These are phyloP conservation scores for Melocanna baccifera DNA, from an alignment of 176 grass and related monocot species.

Conservation along the genomic window DNA sequence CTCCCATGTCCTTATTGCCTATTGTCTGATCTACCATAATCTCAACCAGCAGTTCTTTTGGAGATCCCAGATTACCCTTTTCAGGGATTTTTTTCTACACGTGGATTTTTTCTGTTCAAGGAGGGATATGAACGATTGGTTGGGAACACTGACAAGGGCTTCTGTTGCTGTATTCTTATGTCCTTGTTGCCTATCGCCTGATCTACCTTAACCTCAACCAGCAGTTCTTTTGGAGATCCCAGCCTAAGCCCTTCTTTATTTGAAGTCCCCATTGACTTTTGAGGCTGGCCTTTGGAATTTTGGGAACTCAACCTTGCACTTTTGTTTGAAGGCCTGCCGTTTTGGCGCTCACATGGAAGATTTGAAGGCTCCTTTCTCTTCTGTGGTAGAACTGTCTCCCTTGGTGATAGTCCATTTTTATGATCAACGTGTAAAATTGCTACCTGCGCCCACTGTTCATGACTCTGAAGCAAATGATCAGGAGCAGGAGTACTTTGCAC, in stretches of 20 bases:
- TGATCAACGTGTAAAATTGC: neutral
- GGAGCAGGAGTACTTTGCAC: constrained; percentile 10
- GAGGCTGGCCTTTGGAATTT: neutral
- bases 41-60: neutral
- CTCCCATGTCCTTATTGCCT: constrained; percentile 1
- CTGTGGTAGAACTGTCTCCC: neutral
- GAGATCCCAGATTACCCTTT: constrained; percentile 14
- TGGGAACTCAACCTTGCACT: neutral
- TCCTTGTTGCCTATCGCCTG: constrained; percentile 10
- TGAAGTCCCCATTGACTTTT: neutral
- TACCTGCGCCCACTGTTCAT: neutral
- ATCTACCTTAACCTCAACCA: neutral
- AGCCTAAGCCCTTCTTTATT: constrained; percentile 1
- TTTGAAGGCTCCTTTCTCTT: constrained; percentile 36
- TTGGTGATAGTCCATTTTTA: neutral
- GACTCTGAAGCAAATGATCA: constrained; percentile 19
- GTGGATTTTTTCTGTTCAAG: neutral
- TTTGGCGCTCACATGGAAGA: neutral
- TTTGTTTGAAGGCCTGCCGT: constrained; percentile 6
- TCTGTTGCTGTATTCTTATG: neutral
- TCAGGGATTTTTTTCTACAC: neutral
- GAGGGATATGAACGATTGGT: neutral
- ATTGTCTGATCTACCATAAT: neutral
- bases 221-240: neutral
- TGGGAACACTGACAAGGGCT: neutral